Base-by-base conservation (phyloP, 2,329 filamentous ascomycete genomes). In the Cercospora zeina region DNA sequence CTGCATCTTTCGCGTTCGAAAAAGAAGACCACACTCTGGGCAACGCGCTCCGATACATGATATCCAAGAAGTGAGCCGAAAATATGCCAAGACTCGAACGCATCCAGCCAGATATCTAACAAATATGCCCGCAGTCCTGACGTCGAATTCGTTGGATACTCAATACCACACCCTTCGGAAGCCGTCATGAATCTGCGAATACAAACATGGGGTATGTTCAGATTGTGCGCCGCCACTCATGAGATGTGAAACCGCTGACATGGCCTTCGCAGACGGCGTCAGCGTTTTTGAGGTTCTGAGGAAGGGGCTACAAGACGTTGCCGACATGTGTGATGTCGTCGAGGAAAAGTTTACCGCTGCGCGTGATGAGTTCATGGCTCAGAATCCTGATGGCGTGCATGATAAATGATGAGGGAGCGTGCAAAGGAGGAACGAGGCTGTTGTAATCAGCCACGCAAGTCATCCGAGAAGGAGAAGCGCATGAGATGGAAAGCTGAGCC, bases 91-190 rank as follows among this genome's bases (percentile, higher is more conserved):
- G 42, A 33, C 31, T 7, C 27, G 7, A 33, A 30, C 37, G 50
- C 50, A 51, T 36, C 42, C 31, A 36, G 33, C 13, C 59, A 60
- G 50, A 64, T 34, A n/a, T 27, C 56, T 45, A 21, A 55, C 39
- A 7, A 21, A 31, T 34, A 19, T 16, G 10, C 14, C 10, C 14
- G 58, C 67, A 97, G 93, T 76, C 93, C 95, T 31, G 87, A 95
- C 67, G 95, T 99, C 63, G 95, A 99, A 76, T 97, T 99, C 79
- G 97, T 95, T 78, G 95, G 93, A 64, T 99, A 99, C 77, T 91
- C 93, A 7, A 97, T 99, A 65, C 95, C 95, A 31, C 95, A 99
- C 78, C 95, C 95, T 55, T 96, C 93, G 39, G 95, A 99, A 78
- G 81, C 88, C 42, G 95, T 96, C 79, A 96, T 99, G 93, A 96